phyloP scores from a whole-genome alignment of 768 basidiomycete genomes.

The Podaxis rugospora region DNA sequence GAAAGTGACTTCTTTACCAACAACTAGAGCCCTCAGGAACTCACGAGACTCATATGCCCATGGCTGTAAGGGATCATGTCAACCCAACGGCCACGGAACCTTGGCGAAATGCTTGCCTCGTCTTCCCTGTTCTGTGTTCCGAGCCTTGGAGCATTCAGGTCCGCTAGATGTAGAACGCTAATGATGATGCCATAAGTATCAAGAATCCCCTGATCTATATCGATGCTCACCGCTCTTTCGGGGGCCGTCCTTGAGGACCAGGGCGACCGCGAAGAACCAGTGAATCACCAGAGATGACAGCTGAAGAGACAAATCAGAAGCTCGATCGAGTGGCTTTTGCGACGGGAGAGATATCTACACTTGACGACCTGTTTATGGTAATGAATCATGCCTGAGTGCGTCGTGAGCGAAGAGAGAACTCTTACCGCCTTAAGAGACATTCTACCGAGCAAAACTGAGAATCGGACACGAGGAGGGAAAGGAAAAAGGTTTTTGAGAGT shows the following conservation, averaged over 20 bases:
- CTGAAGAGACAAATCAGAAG: constrained; percentile 38
- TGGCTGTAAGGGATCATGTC: constrained; percentile 40
- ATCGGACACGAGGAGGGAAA: neutral
- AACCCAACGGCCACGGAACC: neutral
- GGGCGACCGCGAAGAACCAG: constrained; percentile 76
- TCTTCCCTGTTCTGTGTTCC: constrained; percentile 84
- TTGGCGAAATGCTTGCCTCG: constrained; percentile 49
- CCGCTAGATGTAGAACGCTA: constrained; percentile 88
- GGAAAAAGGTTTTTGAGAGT: neutral
- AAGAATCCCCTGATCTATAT: neutral
- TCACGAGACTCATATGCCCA: constrained; percentile 95
- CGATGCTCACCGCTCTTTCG: constrained; percentile 75
- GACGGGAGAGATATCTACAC: constrained; percentile 34
- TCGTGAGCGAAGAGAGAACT: constrained; percentile 3
- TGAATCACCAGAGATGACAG: constrained; percentile 88
- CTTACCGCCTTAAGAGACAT: constrained; percentile 81
- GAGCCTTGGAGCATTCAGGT: constrained; percentile 78
- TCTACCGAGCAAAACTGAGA: constrained; percentile 9
- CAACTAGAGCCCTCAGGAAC: constrained; percentile 77
- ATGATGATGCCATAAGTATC: neutral
- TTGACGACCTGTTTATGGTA: constrained; percentile 46
- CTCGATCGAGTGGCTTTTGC: neutral
- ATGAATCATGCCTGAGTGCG: constrained; percentile 5
- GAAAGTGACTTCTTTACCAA: constrained; percentile 91
- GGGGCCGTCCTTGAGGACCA: constrained; percentile 78